Evolutionary conservation across 2,329 filamentous ascomycete species (phyloP).

Genomic region (Penicillium sp.): DNA sequence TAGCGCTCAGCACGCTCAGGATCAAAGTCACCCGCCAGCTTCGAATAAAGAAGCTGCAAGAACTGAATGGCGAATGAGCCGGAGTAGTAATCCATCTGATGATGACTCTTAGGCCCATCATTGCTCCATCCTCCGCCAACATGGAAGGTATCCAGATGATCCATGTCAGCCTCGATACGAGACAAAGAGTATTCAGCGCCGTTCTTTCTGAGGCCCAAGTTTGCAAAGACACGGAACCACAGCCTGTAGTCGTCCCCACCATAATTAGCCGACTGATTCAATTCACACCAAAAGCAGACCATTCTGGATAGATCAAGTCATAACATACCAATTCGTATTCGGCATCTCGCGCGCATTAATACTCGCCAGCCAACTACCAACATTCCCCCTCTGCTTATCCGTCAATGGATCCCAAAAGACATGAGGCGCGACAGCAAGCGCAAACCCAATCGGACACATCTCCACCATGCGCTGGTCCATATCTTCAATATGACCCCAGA

Average conservation of each 20-base stretch:
- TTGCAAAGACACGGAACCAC: constrained; percentile 79
- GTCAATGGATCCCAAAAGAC: constrained; percentile 59
- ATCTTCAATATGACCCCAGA: constrained; percentile 67
- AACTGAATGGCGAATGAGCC: constrained; percentile 76
- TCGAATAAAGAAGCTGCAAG: constrained; percentile 66
- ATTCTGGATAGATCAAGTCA: background rate
- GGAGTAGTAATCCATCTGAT: constrained; percentile 80
- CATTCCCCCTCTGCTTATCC: constrained; percentile 54
- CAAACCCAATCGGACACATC: constrained; percentile 69
- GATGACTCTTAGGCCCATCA: constrained; percentile 67
- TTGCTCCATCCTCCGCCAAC: constrained; percentile 76
- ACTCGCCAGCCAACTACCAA: constrained; percentile 64
- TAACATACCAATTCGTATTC: constrained; percentile 54
- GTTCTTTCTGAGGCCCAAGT: constrained; percentile 67
- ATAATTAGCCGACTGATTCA: background rate
- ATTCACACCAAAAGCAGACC: background rate
- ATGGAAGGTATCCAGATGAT: constrained; percentile 71
- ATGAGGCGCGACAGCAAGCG: constrained; percentile 58
- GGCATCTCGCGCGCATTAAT: constrained; percentile 67
- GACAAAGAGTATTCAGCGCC: constrained; percentile 62
- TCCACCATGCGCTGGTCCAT: constrained; percentile 78
- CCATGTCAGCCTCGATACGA: constrained; percentile 63
- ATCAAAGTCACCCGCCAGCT: constrained; percentile 58
- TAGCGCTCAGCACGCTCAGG: constrained; percentile 60
- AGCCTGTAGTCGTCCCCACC: constrained; percentile 47